Percentiles rank a stretch among this genome's conserved stretches.
phyloP scores from a whole-genome alignment of 805 yeast genomes.

The Tetrapisispora namnaoensis region DNA sequence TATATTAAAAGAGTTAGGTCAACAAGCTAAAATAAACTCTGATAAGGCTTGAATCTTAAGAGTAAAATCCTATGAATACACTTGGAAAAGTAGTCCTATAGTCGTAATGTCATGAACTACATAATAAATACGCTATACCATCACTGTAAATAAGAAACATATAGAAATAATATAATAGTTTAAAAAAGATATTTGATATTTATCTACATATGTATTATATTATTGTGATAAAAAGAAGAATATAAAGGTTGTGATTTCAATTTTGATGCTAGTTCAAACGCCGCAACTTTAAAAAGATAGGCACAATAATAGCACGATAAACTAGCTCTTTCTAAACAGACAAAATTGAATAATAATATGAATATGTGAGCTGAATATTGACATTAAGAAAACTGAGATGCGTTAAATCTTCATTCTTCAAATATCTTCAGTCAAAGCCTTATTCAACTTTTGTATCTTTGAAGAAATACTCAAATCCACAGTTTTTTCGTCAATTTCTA shows the following conservation, averaged over 20 bases:
- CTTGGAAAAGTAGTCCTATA: not conserved
- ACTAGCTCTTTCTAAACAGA: not conserved
- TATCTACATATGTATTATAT: not conserved
- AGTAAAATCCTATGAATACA: too few relatives aligned
- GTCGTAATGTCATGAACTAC: not conserved
- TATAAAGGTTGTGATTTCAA: not conserved
- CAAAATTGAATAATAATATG: not conserved
- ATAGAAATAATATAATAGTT: too few relatives aligned
- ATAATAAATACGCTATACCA: not conserved
- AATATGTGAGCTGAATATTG: not conserved
- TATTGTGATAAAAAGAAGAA: not conserved
- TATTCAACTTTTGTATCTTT: slow-evolving; percentile 82
- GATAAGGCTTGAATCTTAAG: not conserved
- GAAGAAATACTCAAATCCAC: slow-evolving; percentile 84
- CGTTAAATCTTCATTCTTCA: slow-evolving; percentile 30
- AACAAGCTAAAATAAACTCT: slow-evolving; percentile 18
- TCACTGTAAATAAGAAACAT: not conserved
- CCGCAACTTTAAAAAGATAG: not conserved
- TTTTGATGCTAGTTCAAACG: not conserved
- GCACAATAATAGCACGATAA: too few relatives aligned
- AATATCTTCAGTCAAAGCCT: slow-evolving; percentile 75
- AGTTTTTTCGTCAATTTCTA: slow-evolving; percentile 93
- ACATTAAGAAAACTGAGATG: not conserved
- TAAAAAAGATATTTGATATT: not conserved
- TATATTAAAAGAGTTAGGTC: slow-evolving; percentile 47